Evolutionary conservation across 208 protist species (phyloP), one percentile per base, ranked within the genome.

Genomic region (Trypanosoma mega): DNA sequence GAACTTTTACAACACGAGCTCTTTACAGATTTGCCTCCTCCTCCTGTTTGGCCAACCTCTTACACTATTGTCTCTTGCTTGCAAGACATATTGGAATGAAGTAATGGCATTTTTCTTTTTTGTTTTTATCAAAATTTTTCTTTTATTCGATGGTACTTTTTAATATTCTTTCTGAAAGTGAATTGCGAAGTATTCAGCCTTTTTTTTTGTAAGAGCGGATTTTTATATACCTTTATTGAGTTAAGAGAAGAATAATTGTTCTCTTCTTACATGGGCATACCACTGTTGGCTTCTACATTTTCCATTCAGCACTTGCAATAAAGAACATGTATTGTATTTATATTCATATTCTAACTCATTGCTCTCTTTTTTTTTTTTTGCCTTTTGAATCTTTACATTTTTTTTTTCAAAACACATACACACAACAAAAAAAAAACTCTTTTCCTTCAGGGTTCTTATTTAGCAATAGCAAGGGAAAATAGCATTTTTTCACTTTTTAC

Each of bases 41-140:
- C 55, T 51, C 23, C 5, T 29, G 41, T 11, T 14, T 62, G 55
- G 55, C 18, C 41, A 16, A 29, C 36, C 2, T 21, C 55, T 9
- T 26, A 31, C 30, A 29, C 3, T n/a, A 20, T 41, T 9, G 14
- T 44, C 2, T 30, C 27, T 39, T n/a, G 27, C 16, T 34, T 62
- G 44, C 39, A 62, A 18, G 55, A 62, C 16, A 39, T 62, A 24
- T 20, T 62, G 24, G 55, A 51, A 50, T 59, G 53, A 62, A n/a
- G 16, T 36, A 7, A 47, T 58, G 20, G 2, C 44, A 51, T 62
- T 12, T 12, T 39, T 39, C 6, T 39, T 39, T 39, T 39, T 12
- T 43, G 39, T 51, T 21, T 45, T 30, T 26, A 5, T 31, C 20
- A 54, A 26, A 21, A 48, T 29, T 20, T 18, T 23, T 29, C 27